Evolutionary conservation across 441 rosid genomes (phyloP).

Genomic region (Eruca vesicaria): DNA sequence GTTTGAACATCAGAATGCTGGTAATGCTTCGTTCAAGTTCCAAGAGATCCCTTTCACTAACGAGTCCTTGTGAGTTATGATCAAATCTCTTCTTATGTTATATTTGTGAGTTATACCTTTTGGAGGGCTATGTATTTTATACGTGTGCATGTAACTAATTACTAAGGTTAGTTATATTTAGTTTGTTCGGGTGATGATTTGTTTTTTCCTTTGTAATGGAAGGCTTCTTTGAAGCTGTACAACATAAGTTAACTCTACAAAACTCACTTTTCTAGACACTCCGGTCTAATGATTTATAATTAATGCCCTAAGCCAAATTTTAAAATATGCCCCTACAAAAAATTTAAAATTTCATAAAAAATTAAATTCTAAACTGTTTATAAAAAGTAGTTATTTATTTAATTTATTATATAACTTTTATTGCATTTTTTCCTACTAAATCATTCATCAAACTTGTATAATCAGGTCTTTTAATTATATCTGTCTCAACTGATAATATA

Average conservation of each 20-base stretch:
- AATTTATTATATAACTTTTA: too few species aligned
- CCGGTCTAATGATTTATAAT: too few species aligned
- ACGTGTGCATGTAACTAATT: constrained; percentile 23
- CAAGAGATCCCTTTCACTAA: constrained; percentile 66
- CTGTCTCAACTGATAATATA: too few species aligned
- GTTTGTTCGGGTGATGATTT: not conserved
- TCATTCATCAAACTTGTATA: not conserved
- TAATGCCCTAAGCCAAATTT: too few species aligned
- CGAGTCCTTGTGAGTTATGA: constrained; percentile 36
- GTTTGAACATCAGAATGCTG: constrained; percentile 62
- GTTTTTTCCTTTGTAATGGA: not conserved
- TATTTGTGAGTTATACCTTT: constrained; percentile 5
- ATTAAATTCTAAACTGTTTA: too few species aligned
- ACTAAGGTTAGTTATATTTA: constrained; percentile 11
- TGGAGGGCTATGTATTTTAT: constrained; percentile 11
- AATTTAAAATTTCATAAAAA: too few species aligned
- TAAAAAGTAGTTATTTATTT: too few species aligned
- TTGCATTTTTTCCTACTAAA: too few species aligned
- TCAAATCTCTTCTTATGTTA: not conserved
- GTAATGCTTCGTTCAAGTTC: constrained; percentile 80
- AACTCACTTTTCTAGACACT: too few species aligned
- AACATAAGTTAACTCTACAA: not conserved
- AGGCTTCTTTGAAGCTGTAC: not conserved
- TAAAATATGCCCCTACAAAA: too few species aligned
- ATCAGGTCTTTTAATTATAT: too few species aligned